These are phyloP conservation scores for Prunus mongolica DNA, from an alignment of 306 rosid genomes.

Conservation along the genomic window DNA sequence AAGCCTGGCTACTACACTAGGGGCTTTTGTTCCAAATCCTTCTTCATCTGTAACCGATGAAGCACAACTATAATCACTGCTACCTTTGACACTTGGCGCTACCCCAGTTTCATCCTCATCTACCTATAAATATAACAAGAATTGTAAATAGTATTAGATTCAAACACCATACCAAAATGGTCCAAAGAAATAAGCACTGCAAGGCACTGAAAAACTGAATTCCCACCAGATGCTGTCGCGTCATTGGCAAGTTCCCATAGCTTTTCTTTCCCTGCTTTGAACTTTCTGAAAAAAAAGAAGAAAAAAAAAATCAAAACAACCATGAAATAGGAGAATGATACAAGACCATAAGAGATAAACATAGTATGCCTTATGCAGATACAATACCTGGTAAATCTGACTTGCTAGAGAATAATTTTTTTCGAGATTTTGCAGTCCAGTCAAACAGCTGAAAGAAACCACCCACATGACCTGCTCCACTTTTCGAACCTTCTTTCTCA, in stretches of 20 bases:
- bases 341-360: slow-evolving; percentile 3
- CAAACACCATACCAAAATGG: neutral
- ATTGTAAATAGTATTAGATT: slow-evolving; percentile 6
- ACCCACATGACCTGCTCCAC: slow-evolving; percentile 66
- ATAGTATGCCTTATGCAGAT: slow-evolving; percentile 1
- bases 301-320: slow-evolving; percentile 9
- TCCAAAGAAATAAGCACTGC: slow-evolving; percentile 15
- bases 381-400: slow-evolving; percentile 55
- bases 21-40: slow-evolving; percentile 56
- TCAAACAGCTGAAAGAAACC: slow-evolving; percentile 87
- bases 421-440: slow-evolving; percentile 85
- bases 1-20: slow-evolving; percentile 85
- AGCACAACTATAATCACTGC: slow-evolving; percentile 76
- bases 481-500: slow-evolving; percentile 64
- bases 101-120: slow-evolving; percentile 57
- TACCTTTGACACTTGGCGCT: slow-evolving; percentile 46
- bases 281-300: slow-evolving; percentile 34
- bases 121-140: slow-evolving; percentile 34
- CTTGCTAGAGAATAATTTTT: slow-evolving; percentile 72
- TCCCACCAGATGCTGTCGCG: slow-evolving; percentile 46
- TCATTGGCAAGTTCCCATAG: slow-evolving; percentile 43
- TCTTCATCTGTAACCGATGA: slow-evolving; percentile 93
- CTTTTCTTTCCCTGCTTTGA: slow-evolving; percentile 48
- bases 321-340: slow-evolving; percentile 2
- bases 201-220: slow-evolving; percentile 12